phyloP scores from a whole-genome alignment of 768 basidiomycete species.

The Mycena epipterygia region DNA sequence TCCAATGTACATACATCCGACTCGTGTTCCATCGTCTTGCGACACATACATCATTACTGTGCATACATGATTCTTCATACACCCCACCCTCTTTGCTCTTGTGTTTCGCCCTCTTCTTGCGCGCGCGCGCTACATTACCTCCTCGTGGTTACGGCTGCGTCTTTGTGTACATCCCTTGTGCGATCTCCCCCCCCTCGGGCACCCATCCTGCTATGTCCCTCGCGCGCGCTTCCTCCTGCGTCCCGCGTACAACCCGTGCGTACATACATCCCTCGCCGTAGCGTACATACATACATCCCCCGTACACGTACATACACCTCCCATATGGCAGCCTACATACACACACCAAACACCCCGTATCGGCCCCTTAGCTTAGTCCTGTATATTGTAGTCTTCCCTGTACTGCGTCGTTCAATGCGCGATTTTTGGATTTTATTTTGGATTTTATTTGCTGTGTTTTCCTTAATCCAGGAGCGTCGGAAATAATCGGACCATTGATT shows the following conservation, averaged over 20 bases:
- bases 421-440: conserved; percentile 14
- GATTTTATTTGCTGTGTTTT: too few species aligned
- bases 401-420: conserved; percentile 19
- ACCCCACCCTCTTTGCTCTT: not conserved
- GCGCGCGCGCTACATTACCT: not conserved
- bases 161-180: too few species aligned
- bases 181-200: too few species aligned
- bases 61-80: too few species aligned
- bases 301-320: not conserved
- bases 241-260: not conserved
- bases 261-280: conserved; percentile 1
- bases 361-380: not conserved
- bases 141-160: not conserved
- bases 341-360: not conserved
- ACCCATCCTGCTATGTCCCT: too few species aligned
- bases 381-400: conserved; percentile 3
- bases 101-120: not conserved
- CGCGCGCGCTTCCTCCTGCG: too few species aligned
- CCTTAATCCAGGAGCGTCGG: too few species aligned
- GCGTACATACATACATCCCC: not conserved
- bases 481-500: too few species aligned
- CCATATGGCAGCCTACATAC: not conserved
- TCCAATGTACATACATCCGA: not conserved
- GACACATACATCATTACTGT: not conserved
- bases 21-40: too few species aligned